A percentile compares a stretch with the other conserved stretches of the same genome.
Conservation (phyloP, 176 grass and related monocot species). For the Musa acuminata region DNA sequence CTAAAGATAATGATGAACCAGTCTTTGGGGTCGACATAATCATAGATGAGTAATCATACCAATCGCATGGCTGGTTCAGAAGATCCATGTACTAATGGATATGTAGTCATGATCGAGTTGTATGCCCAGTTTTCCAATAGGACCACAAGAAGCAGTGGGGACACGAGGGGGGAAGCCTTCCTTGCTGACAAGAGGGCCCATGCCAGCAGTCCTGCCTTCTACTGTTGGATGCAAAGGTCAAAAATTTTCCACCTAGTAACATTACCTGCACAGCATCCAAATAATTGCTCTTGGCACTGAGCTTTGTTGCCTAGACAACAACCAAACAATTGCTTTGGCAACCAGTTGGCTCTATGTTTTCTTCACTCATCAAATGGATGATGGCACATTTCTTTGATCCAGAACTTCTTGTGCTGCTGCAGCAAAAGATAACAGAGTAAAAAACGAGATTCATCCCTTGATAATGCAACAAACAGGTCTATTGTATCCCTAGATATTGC, state of each 20-base stretch:
- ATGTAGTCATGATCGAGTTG: neutral
- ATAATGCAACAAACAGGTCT: neutral
- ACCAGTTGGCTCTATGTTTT: neutral
- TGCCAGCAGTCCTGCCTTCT: neutral
- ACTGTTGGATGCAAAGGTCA: neutral
- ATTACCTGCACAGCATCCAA: neutral
- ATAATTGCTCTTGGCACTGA: neutral
- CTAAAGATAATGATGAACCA: too few species aligned
- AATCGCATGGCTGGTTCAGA: neutral
- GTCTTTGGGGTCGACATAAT: too few species aligned
- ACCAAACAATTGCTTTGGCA: neutral
- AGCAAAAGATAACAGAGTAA: neutral
- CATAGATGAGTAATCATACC: too few species aligned
- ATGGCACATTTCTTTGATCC: neutral
- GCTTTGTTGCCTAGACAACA: too few species aligned
- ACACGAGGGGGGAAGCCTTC: neutral
- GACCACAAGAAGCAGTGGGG: conserved; percentile 1
- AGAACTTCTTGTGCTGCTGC: neutral
- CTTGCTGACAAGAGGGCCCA: neutral
- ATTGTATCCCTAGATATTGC: neutral
- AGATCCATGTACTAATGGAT: neutral
- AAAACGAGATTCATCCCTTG: neutral
- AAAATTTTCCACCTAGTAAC: too few species aligned
- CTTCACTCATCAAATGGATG: neutral
- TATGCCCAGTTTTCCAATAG: neutral